Conservation (phyloP, 129 eudicot species). For the Flaveria bidentis region DNA sequence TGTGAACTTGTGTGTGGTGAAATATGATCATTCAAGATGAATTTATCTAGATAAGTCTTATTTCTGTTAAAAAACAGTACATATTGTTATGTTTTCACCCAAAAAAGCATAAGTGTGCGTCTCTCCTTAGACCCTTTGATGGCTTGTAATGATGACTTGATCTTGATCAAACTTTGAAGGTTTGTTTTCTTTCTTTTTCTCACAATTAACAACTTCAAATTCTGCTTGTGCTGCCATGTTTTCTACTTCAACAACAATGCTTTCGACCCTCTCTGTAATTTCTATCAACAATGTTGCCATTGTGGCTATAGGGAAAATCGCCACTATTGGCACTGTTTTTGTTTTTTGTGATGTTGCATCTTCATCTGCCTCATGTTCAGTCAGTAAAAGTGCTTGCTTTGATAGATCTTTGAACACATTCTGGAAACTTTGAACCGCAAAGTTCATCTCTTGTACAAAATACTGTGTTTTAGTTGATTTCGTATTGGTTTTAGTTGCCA, state of each 20-base stretch:
- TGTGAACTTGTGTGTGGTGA: conserved; percentile 7
- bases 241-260: conserved; percentile 54
- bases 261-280: conserved; percentile 59
- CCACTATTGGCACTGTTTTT: conserved; percentile 41
- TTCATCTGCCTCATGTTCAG: conserved; percentile 24
- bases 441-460: conserved; percentile 57
- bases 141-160: conserved; percentile 35
- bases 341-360: conserved; percentile 27
- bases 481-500: conserved; percentile 52
- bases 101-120: not conserved
- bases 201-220: conserved; percentile 35
- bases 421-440: conserved; percentile 61
- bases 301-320: conserved; percentile 66
- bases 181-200: conserved; percentile 28
- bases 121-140: conserved; percentile 15
- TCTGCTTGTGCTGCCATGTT: conserved; percentile 74
- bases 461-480: conserved; percentile 54
- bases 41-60: conserved; percentile 4
- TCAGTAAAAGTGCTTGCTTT: conserved; percentile 30
- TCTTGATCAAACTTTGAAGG: conserved; percentile 23
- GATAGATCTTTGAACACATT: conserved; percentile 49
- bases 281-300: conserved; percentile 65
- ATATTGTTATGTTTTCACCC: not conserved
- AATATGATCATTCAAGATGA: conserved; percentile 18
- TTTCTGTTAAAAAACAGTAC: conserved; percentile 5